These are phyloP conservation scores for Melampsora larici-populina DNA, from an alignment of 1,284 basidiomycete genomes.

Conservation along the genomic window DNA sequence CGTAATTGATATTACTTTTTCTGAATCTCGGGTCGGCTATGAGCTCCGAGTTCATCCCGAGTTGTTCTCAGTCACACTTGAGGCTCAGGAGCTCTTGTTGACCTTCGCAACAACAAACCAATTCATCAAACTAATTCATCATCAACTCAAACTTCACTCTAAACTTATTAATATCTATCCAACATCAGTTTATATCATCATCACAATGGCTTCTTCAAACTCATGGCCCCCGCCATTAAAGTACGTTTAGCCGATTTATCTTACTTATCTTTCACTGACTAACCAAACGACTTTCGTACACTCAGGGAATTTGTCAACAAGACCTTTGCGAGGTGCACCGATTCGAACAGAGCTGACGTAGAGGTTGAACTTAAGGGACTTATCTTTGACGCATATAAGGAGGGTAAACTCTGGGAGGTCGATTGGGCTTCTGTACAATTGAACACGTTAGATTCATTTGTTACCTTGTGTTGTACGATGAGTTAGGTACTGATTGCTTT, in stretches of 20 bases:
- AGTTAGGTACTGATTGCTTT: slow-evolving; percentile 41
- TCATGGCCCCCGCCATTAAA: slow-evolving; percentile 35
- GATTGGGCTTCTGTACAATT: slow-evolving; percentile 80
- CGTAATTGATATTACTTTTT: too few relatives aligned
- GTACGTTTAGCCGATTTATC: background rate
- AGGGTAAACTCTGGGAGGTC: slow-evolving; percentile 77
- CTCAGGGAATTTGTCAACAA: slow-evolving; percentile 51
- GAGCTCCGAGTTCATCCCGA: too few relatives aligned
- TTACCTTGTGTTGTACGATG: slow-evolving; percentile 46
- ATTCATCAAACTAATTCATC: too few relatives aligned
- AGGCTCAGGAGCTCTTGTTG: too few relatives aligned
- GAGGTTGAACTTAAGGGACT: slow-evolving; percentile 55
- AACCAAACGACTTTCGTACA: background rate
- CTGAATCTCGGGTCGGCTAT: too few relatives aligned
- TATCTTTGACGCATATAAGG: slow-evolving; percentile 56
- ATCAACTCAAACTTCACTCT: too few relatives aligned
- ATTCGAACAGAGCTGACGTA: slow-evolving; percentile 54
- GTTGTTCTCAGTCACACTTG: too few relatives aligned
- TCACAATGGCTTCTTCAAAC: slow-evolving; percentile 23
- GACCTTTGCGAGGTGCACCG: slow-evolving; percentile 52
- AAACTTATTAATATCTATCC: too few relatives aligned
- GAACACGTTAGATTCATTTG: slow-evolving; percentile 62
- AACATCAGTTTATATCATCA: too few relatives aligned
- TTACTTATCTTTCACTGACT: background rate
- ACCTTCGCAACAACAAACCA: too few relatives aligned